Percentiles rank a stretch among this genome's conserved stretches.
These are phyloP conservation scores for Backusella mclennaniae DNA, from an alignment of 192 early-diverging fungal species.

Conservation along the genomic window DNA sequence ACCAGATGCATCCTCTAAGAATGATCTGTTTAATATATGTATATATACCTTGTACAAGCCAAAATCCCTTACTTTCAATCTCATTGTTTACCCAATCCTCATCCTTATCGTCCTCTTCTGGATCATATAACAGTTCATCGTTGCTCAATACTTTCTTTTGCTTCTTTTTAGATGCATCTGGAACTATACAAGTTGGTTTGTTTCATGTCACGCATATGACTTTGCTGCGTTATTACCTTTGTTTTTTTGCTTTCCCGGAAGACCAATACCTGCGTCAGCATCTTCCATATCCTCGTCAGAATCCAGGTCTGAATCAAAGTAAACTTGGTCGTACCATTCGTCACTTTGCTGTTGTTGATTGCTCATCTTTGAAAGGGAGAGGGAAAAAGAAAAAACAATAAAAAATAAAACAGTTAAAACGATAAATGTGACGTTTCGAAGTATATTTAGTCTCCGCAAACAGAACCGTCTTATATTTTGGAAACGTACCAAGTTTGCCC, in stretches of 20 bases:
- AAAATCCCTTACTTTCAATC: conserved; percentile 42
- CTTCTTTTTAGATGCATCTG: conserved; percentile 13
- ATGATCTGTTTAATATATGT: background rate
- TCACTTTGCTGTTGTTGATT: conserved; percentile 3
- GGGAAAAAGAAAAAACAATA: background rate
- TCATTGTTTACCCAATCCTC: conserved; percentile 54
- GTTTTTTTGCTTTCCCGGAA: background rate
- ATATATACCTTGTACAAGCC: background rate
- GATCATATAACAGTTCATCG: conserved; percentile 58
- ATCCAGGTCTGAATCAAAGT: conserved; percentile 45
- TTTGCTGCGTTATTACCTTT: background rate
- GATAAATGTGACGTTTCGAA: background rate
- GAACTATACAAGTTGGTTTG: background rate
- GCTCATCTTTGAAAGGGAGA: background rate
- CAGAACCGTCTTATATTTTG: background rate
- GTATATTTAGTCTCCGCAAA: background rate
- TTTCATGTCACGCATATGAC: conserved; percentile 14
- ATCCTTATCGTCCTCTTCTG: conserved; percentile 50
- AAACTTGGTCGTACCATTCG: conserved; percentile 50
- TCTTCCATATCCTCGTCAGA: conserved; percentile 24
- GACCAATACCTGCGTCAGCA: conserved; percentile 21
- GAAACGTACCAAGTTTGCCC: background rate
- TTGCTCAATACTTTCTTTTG: conserved; percentile 31
- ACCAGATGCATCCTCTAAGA: conserved; percentile 26
- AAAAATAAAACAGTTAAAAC: background rate